phyloP scores from a whole-genome alignment of 495 filamentous ascomycete species.

The Bombardia bombarda region DNA sequence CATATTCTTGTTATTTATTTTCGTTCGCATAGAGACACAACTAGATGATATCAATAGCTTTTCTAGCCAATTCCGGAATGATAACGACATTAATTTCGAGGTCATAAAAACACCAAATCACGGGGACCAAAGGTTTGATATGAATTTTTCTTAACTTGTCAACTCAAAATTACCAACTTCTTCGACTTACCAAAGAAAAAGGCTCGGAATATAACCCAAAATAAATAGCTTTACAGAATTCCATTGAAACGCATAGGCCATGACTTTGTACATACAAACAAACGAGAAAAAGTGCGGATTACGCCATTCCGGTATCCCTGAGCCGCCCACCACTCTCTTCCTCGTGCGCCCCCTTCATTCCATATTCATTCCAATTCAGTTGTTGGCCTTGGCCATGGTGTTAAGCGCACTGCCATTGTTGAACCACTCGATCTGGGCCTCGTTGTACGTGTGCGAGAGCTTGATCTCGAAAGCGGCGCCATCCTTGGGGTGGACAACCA shows the following conservation, averaged over 20 bases:
- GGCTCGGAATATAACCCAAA: not conserved
- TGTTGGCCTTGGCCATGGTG: conserved; percentile 77
- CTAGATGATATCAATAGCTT: no score
- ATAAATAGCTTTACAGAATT: conserved; percentile 2
- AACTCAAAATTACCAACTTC: no score
- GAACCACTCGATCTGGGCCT: conserved; percentile 96
- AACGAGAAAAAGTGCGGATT: conserved; percentile 20
- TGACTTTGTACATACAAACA: conserved; percentile 28
- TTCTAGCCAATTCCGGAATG: no score
- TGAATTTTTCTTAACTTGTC: no score
- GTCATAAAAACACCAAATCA: no score
- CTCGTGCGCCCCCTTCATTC: conserved; percentile 13
- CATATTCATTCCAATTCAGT: conserved; percentile 16
- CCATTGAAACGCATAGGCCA: conserved; percentile 27
- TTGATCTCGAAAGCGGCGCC: conserved; percentile 71
- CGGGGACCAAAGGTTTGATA: no score
- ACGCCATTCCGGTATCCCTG: conserved; percentile 25
- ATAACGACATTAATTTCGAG: no score
- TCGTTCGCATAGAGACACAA: no score
- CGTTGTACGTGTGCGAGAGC: conserved; percentile 95
- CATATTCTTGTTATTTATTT: no score
- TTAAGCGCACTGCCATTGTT: conserved; percentile 93
- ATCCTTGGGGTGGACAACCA: conserved; percentile 83
- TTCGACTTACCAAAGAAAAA: no score
- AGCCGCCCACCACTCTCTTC: conserved; percentile 15